Evolutionary conservation across 2,329 filamentous ascomycete genomes (phyloP).

Genomic region (Ilyonectria sp.): DNA sequence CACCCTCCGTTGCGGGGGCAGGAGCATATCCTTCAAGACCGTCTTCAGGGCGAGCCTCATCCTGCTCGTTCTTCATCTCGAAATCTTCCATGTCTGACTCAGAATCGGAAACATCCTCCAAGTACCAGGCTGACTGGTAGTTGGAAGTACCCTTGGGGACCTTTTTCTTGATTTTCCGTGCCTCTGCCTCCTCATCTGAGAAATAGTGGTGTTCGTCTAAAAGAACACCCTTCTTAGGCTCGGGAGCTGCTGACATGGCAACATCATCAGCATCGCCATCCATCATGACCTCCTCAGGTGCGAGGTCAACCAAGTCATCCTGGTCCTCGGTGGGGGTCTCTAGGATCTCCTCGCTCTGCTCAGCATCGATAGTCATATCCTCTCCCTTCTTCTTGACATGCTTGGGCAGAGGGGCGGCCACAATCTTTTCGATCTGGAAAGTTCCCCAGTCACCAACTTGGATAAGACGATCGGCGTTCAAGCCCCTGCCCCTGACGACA

Average conservation of each 20-base stretch:
- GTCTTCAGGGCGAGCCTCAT: conserved; percentile 81
- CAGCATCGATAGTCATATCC: conserved; percentile 83
- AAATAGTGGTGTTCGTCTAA: conserved; percentile 99
- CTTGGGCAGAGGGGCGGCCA: conserved; percentile 77
- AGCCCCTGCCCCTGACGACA: conserved; percentile 84
- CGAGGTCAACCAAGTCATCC: conserved; percentile 86
- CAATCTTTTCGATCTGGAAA: conserved; percentile 92
- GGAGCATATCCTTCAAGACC: conserved; percentile 80
- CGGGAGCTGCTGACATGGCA: conserved; percentile 52
- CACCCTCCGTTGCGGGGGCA: conserved; percentile 81
- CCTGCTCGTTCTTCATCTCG: conserved; percentile 71
- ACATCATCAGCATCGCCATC: conserved; percentile 69
- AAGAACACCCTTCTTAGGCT: conserved; percentile 86
- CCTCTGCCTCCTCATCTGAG: conserved; percentile 78
- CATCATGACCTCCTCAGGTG: conserved; percentile 90
- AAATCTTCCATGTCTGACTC: conserved; percentile 86
- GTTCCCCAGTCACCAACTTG: conserved; percentile 96
- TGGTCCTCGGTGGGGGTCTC: conserved; percentile 83
- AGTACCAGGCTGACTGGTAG: conserved; percentile 95
- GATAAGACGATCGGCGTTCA: conserved; percentile 92
- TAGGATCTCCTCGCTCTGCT: conserved; percentile 70
- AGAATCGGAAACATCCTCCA: conserved; percentile 85
- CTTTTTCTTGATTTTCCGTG: conserved; percentile 73
- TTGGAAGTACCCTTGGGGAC: conserved; percentile 92
- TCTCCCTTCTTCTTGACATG: conserved; percentile 73